Evolutionary conservation across 495 filamentous ascomycete genomes (phyloP).

Genomic region (Penicillium tannophilum): DNA sequence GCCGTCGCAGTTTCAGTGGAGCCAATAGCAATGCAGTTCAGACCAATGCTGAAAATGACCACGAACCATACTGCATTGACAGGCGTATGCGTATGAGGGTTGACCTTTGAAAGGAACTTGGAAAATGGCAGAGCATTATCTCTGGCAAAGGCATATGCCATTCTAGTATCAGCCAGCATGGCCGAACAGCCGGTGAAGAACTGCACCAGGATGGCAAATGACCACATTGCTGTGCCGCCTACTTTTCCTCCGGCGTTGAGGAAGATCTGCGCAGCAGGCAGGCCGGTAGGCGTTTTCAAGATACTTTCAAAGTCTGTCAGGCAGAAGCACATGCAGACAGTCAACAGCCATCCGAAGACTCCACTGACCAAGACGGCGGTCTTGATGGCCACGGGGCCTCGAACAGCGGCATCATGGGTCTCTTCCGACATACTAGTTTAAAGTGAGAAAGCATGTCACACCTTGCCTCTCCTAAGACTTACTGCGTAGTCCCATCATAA

Average conservation of each 20-base stretch:
- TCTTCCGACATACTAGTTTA: constrained; percentile 67
- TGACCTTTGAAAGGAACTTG: constrained; percentile 60
- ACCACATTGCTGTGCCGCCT: constrained; percentile 69
- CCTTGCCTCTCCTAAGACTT: constrained; percentile 16
- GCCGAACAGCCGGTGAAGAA: constrained; percentile 73
- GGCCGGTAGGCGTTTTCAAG: constrained; percentile 61
- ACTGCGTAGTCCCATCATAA: constrained; percentile 75
- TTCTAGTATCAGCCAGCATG: constrained; percentile 70
- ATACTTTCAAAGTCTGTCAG: constrained; percentile 64
- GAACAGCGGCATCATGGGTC: constrained; percentile 68
- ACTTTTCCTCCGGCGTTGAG: constrained; percentile 63
- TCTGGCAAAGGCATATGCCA: constrained; percentile 73
- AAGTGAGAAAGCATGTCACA: not conserved
- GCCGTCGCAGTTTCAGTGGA: constrained; percentile 66
- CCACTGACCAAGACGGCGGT: constrained; percentile 68
- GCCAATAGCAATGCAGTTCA: constrained; percentile 71
- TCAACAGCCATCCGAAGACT: constrained; percentile 64
- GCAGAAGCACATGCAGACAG: constrained; percentile 70
- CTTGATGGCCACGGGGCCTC: constrained; percentile 65
- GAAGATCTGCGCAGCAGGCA: constrained; percentile 73
- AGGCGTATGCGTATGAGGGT: constrained; percentile 60
- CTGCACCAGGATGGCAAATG: constrained; percentile 68
- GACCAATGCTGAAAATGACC: constrained; percentile 59
- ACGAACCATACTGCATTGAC: constrained; percentile 74
- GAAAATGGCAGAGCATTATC: constrained; percentile 73